Evolutionary conservation across 1,284 basidiomycete genomes (phyloP), one percentile per base, ranked within the genome.

Genomic region (Sparassis latifolia): DNA sequence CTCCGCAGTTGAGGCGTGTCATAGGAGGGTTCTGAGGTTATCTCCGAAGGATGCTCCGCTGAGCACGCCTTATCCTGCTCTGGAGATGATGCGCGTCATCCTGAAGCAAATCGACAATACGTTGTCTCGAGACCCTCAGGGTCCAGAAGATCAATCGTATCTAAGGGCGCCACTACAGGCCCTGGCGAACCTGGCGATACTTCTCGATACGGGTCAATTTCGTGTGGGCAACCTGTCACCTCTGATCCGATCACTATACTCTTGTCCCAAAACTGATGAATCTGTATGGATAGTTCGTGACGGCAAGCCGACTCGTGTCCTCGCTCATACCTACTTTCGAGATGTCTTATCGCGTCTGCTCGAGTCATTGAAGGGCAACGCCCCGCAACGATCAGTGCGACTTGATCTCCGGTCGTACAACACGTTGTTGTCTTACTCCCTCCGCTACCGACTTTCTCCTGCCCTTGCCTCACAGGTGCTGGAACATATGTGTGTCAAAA

Each of bases 401-500:
- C 59, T 84, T 10, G 69, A 74, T 50, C 52, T 70, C 2, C 63
- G 68, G 12, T 67, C 77, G 0, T 86, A 80, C 66, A 85, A 88
- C 61, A 58, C 80, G 0, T 74, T 90, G 30, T 58, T 90, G 2
- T 74, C 82, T 52, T 89, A 88, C 63, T 67, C 82, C 2, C 70
- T 90, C 35, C 76, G 76, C 2, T 73, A 85, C 55, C 76, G 77
- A n/a, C 65, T 74, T 33, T 81, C 81, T 2, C 66, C 75, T 6
- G 50, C 56, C 0, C 66, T 78, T 29, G 83, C 78, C 0, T 62
- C 72, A 4, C 55, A 60, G 6, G 63, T 88, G 4, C 60, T 87
- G 12, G 57, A 74, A 5, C 77, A 85, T 53, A 84, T 86, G 80
- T 66, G 66, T 30, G 57, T 65, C 10, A 51, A 67, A 3, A 72